Conservation (phyloP, 345 rosid genomes). For the Conringia planisiliqua region DNA sequence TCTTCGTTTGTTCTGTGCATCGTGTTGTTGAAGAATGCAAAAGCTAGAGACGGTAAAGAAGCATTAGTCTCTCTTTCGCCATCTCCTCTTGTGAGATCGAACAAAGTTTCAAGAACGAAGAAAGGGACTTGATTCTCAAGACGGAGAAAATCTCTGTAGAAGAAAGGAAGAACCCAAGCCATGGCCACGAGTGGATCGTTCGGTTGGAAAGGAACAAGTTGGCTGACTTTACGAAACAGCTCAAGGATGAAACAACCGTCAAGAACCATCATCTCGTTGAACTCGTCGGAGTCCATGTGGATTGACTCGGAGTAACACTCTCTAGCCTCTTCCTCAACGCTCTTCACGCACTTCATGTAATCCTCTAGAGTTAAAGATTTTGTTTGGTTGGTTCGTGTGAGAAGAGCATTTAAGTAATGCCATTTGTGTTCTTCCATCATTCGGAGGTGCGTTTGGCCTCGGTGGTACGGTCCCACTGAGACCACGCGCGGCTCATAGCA, state of each 20-base stretch:
- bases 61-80: constrained; percentile 27
- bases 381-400: constrained; percentile 35
- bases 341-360: constrained; percentile 38
- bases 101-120: constrained; percentile 58
- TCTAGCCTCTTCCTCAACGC: constrained; percentile 48
- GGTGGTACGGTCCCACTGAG: constrained; percentile 76
- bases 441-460: constrained; percentile 37
- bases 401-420: constrained; percentile 50
- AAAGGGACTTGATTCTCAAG: constrained; percentile 64
- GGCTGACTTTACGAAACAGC: constrained; percentile 52
- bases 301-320: constrained; percentile 66
- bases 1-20: constrained; percentile 41
- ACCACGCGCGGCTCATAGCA: constrained; percentile 65
- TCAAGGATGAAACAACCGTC: constrained; percentile 67
- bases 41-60: constrained; percentile 44
- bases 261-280: constrained; percentile 67
- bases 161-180: constrained; percentile 71
- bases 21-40: constrained; percentile 57
- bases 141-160: constrained; percentile 53
- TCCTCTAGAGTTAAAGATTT: constrained; percentile 40
- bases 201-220: constrained; percentile 35
- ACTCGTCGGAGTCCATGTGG: constrained; percentile 38
- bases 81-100: constrained; percentile 39
- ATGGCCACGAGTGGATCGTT: constrained; percentile 71
- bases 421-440: constrained; percentile 91